phyloP scores from a whole-genome alignment of 345 rosid species.

The Brassica rapa region DNA sequence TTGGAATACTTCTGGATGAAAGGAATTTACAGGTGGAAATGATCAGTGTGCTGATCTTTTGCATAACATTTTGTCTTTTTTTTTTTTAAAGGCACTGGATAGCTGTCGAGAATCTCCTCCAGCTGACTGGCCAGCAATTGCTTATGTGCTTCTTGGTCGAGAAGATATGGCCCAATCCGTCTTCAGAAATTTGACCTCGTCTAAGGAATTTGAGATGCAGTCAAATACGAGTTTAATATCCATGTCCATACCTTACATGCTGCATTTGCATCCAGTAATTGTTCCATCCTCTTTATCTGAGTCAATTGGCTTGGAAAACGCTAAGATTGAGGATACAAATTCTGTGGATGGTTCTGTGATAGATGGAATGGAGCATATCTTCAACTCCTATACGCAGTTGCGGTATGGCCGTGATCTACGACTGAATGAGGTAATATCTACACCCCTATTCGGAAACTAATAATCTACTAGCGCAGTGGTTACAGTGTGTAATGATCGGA shows the following conservation, averaged over 20 bases:
- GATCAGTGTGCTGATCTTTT: conserved; percentile 16
- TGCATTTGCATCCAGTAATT: conserved; percentile 91
- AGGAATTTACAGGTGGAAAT: no score
- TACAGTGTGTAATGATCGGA: conserved; percentile 2
- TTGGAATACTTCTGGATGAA: conserved; percentile 26
- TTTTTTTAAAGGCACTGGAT: conserved; percentile 66
- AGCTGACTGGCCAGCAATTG: conserved; percentile 90
- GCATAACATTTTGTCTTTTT: conserved; percentile 29
- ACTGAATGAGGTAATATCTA: conserved; percentile 76
- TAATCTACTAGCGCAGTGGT: not conserved
- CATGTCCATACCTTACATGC: conserved; percentile 91
- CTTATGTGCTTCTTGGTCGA: conserved; percentile 91
- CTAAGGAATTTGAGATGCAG: conserved; percentile 59
- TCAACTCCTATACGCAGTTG: conserved; percentile 62
- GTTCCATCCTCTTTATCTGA: conserved; percentile 82
- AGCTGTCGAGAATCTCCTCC: conserved; percentile 95
- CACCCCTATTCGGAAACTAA: not conserved
- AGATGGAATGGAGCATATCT: conserved; percentile 53
- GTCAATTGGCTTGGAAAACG: conserved; percentile 57
- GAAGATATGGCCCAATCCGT: conserved; percentile 82
- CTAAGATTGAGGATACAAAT: conserved; percentile 79
- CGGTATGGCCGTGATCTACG: conserved; percentile 93
- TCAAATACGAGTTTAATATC: conserved; percentile 62
- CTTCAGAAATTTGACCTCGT: conserved; percentile 52
- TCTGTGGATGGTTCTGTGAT: conserved; percentile 68